These are phyloP conservation scores for Nyssa sinensis DNA, from an alignment of 148 eudicot genomes.

Conservation along the genomic window DNA sequence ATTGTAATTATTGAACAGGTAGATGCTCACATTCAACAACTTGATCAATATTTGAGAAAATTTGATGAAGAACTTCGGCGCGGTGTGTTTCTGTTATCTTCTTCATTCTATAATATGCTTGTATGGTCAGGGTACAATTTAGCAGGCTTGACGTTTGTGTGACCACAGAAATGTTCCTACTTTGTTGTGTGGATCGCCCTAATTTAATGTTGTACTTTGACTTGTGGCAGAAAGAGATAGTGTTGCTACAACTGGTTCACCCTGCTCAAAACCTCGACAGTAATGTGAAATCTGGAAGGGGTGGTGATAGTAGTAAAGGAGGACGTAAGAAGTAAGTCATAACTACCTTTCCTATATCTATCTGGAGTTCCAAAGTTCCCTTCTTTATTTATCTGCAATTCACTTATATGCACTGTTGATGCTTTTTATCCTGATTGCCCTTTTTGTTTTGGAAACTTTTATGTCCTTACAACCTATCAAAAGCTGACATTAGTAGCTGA, in stretches of 20 bases:
- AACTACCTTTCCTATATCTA: conserved; percentile 14
- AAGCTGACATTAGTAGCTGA: not conserved
- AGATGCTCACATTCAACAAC: conserved; percentile 90
- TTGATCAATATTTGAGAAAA: conserved; percentile 83
- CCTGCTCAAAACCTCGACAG: conserved; percentile 47
- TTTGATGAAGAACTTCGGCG: conserved; percentile 79
- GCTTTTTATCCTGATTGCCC: conserved; percentile 1
- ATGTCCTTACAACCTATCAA: no score
- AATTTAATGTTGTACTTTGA: conserved; percentile 6
- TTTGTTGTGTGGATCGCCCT: not conserved
- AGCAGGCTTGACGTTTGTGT: not conserved
- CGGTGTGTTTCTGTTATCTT: conserved; percentile 40
- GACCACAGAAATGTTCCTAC: not conserved
- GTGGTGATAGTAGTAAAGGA: conserved; percentile 71
- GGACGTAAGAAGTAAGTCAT: conserved; percentile 99
- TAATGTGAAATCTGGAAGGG: conserved; percentile 59
- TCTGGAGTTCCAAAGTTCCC: conserved; percentile 2
- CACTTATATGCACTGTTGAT: not conserved
- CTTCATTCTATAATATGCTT: not conserved
- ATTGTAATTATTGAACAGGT: conserved; percentile 47
- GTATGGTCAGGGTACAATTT: not conserved
- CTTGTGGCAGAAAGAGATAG: conserved; percentile 63
- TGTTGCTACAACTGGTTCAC: conserved; percentile 40
- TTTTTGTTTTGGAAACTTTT: not conserved
- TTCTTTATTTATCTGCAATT: conserved; percentile 3